Evolutionary conservation across 768 basidiomycete genomes (phyloP), one percentile per base, ranked within the genome.

Genomic region (Coprinopsis sp.): DNA sequence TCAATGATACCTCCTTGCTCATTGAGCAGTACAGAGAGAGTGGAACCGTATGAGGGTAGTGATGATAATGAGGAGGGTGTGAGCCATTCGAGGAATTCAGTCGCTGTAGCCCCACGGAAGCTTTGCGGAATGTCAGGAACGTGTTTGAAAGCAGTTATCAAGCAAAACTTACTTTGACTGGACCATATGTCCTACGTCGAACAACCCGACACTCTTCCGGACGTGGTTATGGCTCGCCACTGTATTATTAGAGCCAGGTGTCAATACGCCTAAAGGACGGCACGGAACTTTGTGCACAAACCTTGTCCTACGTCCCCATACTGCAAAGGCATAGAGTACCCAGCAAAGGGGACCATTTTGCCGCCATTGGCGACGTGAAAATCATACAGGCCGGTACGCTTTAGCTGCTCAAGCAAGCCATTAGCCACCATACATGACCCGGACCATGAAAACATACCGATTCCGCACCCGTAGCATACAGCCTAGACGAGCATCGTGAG

Each of bases 151-250:
- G 21, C 21, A 29, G 16, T 33, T 16, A 13, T 28, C 30, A 30
- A 36, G 24, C 11, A n/a, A 44, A 28, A 47, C 78, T 38, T 57
- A 92, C 91, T 81, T 86, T 27, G 82, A 81, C 63, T 98, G 95
- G 13, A 98, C 88, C 95, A 99, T 99, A 65, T 99, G 96, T 18
- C 91, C 91, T 22, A 99, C 96, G 59, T 99, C 96, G 62, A 99
- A 99, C 25, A 99, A 72, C 1, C 93, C 93, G 1, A 79, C 89
- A 28, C 76, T 77, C 11, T 69, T 78, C 33, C 96, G 82, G 41
- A 94, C 89, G 58, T 97, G 87, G 36, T 85, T 80, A 65, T 99
- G 95, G 55, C 90, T 92, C 7, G 85, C 82, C 44, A 91, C 94
- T 96, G 62, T 24, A 36, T 36, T 30, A 36, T 33, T 37, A 51